These are phyloP conservation scores for Epichloe glyceriae DNA, from an alignment of 2,329 filamentous ascomycete species.

Conservation along the genomic window DNA sequence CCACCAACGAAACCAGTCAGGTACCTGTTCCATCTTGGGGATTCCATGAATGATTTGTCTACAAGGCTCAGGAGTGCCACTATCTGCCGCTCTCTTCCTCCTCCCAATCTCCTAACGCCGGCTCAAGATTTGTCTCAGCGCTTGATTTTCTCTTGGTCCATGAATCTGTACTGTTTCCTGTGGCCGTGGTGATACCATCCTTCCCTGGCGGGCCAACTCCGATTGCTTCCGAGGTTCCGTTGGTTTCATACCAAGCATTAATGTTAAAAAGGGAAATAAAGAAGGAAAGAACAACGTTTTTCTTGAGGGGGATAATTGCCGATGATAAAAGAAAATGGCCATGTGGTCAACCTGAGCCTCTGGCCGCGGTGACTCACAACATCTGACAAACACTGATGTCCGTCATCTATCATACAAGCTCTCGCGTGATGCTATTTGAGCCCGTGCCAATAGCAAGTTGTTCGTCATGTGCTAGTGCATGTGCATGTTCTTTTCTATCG, in stretches of 20 bases:
- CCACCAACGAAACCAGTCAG: no score
- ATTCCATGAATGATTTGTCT: no score
- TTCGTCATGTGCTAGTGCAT: not conserved
- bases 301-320: no score
- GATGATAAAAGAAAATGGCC: no score
- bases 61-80: no score
- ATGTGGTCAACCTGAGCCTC: not conserved
- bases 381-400: not conserved
- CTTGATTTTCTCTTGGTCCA: conserved; percentile 8
- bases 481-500: not conserved
- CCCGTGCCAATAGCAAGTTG: not conserved
- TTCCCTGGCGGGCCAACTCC: not conserved
- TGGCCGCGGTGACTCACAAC: not conserved
- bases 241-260: not conserved
- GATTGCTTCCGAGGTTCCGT: not conserved
- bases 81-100: no score
- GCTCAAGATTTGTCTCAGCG: conserved; percentile 9
- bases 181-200: not conserved
- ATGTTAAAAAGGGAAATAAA: not conserved
- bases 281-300: not conserved
- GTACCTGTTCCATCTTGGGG: no score
- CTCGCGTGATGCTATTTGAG: not conserved
- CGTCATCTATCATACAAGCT: not conserved
- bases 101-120: conserved; percentile 1
- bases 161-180: not conserved